A percentile compares a stretch with the other conserved stretches of the same genome.
These are phyloP conservation scores for Amanita inopinata DNA, from an alignment of 768 basidiomycete species.

Conservation along the genomic window DNA sequence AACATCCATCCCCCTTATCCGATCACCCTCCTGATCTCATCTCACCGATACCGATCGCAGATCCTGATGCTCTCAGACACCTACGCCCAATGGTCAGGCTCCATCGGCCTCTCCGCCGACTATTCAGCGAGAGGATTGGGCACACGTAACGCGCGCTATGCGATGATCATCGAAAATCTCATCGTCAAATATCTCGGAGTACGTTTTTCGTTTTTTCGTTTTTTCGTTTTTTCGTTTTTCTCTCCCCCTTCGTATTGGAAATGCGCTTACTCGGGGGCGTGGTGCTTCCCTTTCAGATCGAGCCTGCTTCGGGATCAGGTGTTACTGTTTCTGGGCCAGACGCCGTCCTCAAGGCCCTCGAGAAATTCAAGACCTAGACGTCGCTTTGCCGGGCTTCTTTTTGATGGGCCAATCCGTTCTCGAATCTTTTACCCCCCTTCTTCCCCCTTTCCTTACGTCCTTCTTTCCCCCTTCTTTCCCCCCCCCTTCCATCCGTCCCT, in stretches of 20 bases:
- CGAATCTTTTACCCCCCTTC: no score
- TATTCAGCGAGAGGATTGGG: constrained; percentile 41
- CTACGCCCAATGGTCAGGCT: constrained; percentile 43
- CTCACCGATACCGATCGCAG: constrained; percentile 23
- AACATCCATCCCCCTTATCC: no score
- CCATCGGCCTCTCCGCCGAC: constrained; percentile 47
- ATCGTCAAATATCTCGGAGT: constrained; percentile 60
- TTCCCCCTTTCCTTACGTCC: no score
- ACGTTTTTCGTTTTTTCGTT: constrained; percentile 15
- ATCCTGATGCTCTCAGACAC: constrained; percentile 52
- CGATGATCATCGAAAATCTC: constrained; percentile 58
- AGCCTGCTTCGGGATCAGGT: constrained; percentile 34
- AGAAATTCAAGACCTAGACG: constrained; percentile 29
- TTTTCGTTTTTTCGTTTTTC: neutral
- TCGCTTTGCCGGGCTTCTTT: neutral
- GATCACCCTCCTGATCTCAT: constrained; percentile 5
- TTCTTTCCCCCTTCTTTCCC: no score
- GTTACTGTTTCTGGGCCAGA: constrained; percentile 52
- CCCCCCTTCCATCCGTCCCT: no score
- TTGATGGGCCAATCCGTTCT: neutral
- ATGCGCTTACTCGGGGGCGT: neutral
- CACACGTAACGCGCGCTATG: constrained; percentile 51
- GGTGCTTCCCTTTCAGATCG: constrained; percentile 27
- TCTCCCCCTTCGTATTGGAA: neutral
- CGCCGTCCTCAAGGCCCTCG: constrained; percentile 49